Conservation (phyloP, 2,329 filamentous ascomycete genomes). For the Cadophora malorum region DNA sequence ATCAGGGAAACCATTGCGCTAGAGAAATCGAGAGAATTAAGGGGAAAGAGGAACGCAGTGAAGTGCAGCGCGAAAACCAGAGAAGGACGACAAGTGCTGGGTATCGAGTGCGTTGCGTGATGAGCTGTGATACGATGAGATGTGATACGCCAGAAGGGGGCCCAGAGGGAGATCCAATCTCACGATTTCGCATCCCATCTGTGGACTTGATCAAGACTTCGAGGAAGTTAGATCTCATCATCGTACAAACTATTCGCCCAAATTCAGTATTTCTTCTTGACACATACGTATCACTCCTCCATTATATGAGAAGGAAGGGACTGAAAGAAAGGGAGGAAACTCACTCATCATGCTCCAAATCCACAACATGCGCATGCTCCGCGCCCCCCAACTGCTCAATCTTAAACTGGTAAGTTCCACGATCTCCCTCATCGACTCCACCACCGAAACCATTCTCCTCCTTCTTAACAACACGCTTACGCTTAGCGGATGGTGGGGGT, state of each 20-base stretch:
- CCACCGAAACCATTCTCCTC: constrained; percentile 24
- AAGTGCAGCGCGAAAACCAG: not conserved
- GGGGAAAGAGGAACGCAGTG: not conserved
- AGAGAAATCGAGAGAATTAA: not conserved
- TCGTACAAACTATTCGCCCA: not conserved
- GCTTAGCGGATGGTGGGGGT: constrained; percentile 26
- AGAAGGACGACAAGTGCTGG: not conserved
- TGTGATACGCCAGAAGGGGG: not conserved
- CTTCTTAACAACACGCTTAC: constrained; percentile 28
- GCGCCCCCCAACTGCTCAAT: constrained; percentile 19
- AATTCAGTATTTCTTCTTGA: not conserved
- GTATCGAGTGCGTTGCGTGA: too few relatives aligned
- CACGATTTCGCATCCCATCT: not conserved
- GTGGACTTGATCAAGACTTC: not conserved
- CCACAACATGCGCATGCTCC: constrained; percentile 23
- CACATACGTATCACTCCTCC: not conserved
- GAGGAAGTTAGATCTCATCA: not conserved
- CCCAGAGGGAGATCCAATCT: not conserved
- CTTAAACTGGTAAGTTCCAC: constrained; percentile 21
- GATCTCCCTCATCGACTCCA: not conserved
- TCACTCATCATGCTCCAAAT: constrained; percentile 36
- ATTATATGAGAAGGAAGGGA: not conserved
- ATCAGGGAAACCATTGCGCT: not conserved
- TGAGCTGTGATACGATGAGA: too few relatives aligned
- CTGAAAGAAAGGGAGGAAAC: constrained; percentile 15